phyloP scores from a whole-genome alignment of 2,329 filamentous ascomycete genomes.

The Pyrenochaeta sp. region DNA sequence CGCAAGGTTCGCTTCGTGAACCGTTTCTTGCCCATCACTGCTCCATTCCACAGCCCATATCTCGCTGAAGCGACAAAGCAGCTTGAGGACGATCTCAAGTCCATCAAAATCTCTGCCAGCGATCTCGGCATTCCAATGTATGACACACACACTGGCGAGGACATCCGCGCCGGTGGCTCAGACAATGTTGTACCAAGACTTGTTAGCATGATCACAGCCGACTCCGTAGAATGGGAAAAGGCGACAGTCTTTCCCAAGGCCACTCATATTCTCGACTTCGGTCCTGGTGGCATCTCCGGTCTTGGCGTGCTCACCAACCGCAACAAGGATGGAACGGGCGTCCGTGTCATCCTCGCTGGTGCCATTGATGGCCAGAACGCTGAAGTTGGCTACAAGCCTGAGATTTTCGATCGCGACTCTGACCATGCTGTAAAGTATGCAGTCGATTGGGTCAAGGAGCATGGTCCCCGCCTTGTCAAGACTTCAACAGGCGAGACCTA shows the following conservation, averaged over 20 bases:
- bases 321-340: constrained; percentile 98
- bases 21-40: constrained; percentile 95
- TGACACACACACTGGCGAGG: constrained; percentile 79
- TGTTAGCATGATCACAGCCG: constrained; percentile 91
- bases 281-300: constrained; percentile 94
- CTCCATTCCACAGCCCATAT: constrained; percentile 98
- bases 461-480: constrained; percentile 89
- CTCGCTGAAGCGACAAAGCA: constrained; percentile 80
- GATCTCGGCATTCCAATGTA: constrained; percentile 85
- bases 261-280: constrained; percentile 95
- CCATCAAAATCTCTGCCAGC: constrained; percentile 76
- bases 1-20: constrained; percentile 97
- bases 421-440: constrained; percentile 95
- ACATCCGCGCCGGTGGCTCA: constrained; percentile 72
- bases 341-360: constrained; percentile 93
- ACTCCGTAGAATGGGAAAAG: constrained; percentile 94
- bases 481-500: constrained; percentile 89
- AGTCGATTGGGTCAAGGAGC: constrained; percentile 96
- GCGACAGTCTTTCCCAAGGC: constrained; percentile 90
- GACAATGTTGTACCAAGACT: constrained; percentile 86
- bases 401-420: constrained; percentile 95
- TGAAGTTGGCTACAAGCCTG: constrained; percentile 97
- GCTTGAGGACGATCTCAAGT: constrained; percentile 86
- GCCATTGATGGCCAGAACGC: constrained; percentile 88
- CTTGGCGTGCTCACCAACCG: constrained; percentile 95